Evolutionary conservation across 176 grass and related monocot species (phyloP), one percentile per base, ranked within the genome.

Genomic region (Chloris gayana): DNA sequence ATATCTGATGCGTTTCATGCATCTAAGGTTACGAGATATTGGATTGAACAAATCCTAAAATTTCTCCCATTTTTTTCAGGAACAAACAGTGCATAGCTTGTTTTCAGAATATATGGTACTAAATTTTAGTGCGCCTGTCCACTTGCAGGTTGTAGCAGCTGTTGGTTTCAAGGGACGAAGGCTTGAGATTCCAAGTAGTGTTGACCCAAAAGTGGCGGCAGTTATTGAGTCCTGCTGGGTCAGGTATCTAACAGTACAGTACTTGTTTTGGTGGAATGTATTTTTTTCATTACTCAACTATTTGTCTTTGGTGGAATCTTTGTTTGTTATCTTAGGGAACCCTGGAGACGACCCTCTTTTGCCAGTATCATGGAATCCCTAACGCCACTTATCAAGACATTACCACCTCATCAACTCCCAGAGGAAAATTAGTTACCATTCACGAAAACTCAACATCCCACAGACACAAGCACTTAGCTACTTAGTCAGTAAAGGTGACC

Each of bases 221-320:
- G 30, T 94, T 67, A 91, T 97, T 45, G 67, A 97, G 39, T 93
- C 91, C 66, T 97, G 94, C 80, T 97, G 94, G 91, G 78, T 73
- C 46, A 89, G 87, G 94, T 97, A 97, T 83, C 47, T 87, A 57
- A 50, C 10, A 53, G 70, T 15, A 69, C 53, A 5, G 35, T 37
- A 74, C 56, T 65, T 74, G 67, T n/a, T 72, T 76, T 19, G 34
- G 59, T 75, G 25, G 11, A 10, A 44, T 76, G 1, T 9, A 26
- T 45, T 37, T 15, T 87, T 89, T 2, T 72, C 21, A 65, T 41
- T 6, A 51, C 24, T 74, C 57, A 22, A 57, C 74, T 22, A 17
- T 37, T 60, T 89, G 13, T 66, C 64, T 63, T 63, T 79, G 27
- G 76, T 68, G 24, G 24, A 56, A 50, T 14, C 29, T 51, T 41